Conservation (phyloP, 768 basidiomycete species). For the Amanita fuliginea region DNA sequence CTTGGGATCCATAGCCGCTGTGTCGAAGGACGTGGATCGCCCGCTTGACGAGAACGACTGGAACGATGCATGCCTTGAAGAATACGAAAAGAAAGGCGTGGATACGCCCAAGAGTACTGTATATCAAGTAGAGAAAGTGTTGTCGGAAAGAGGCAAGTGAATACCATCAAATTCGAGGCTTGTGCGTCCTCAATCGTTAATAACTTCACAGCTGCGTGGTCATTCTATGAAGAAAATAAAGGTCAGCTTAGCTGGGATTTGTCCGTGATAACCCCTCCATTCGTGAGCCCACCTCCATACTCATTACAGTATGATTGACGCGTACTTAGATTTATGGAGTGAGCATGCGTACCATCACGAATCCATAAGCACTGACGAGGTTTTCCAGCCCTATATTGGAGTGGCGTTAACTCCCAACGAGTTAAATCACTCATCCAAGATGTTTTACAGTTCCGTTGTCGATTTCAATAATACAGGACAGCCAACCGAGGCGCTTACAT, state of each 20-base stretch:
- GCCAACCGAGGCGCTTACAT: slow-evolving; percentile 7
- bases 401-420: slow-evolving; percentile 21
- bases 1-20: slow-evolving; percentile 36
- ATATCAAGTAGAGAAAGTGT: slow-evolving; percentile 55
- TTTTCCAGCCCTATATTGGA: slow-evolving; percentile 24
- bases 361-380: neutral
- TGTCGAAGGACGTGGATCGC: slow-evolving; percentile 17
- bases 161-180: too few species aligned
- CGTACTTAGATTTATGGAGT: slow-evolving; percentile 18
- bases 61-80: slow-evolving; percentile 40
- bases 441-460: slow-evolving; percentile 19
- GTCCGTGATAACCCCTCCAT: slow-evolving; percentile 42
- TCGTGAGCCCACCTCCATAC: slow-evolving; percentile 16
- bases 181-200: neutral
- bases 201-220: slow-evolving; percentile 25
- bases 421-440: slow-evolving; percentile 28
- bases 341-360: neutral
- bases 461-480: slow-evolving; percentile 7
- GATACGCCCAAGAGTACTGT: slow-evolving; percentile 26
- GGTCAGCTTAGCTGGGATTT: slow-evolving; percentile 34
- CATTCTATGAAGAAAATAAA: slow-evolving; percentile 20
- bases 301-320: neutral
- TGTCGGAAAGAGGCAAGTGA: slow-evolving; percentile 45
- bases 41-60: slow-evolving; percentile 40
- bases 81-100: slow-evolving; percentile 36